Percentiles rank a stretch among this genome's conserved stretches.
phyloP scores from a whole-genome alignment of 345 rosid species.

The Luvunga scandens region DNA sequence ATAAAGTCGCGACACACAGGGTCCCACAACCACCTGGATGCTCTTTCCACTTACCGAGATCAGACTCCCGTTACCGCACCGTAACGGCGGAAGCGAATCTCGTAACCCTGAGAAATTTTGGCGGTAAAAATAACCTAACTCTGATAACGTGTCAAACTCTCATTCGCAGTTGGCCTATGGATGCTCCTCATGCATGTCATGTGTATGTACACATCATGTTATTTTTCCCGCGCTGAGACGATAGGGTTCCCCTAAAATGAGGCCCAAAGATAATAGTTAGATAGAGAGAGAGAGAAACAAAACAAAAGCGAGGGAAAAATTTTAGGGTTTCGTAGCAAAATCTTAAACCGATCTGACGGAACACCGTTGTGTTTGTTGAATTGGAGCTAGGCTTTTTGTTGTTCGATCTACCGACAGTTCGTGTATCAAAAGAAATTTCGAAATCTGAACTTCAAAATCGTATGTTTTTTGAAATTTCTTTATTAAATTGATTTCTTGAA shows the following conservation, averaged over 20 bases:
- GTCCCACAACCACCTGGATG: not conserved
- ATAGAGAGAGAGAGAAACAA: constrained; percentile 18
- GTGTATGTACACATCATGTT: constrained; percentile 5
- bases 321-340: constrained; percentile 6
- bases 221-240: constrained; percentile 49
- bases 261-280: constrained; percentile 9
- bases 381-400: not conserved
- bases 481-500: not conserved
- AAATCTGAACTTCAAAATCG: not conserved
- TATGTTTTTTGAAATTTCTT: not conserved
- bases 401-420: not conserved
- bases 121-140: constrained; percentile 35
- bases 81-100: constrained; percentile 24
- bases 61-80: constrained; percentile 19
- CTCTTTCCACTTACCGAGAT: not conserved
- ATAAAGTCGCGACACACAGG: not conserved
- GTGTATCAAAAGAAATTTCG: not conserved
- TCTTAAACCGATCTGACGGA: not conserved
- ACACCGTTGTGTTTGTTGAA: not conserved
- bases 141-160: constrained; percentile 8
- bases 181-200: not conserved
- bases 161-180: constrained; percentile 12
- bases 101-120: constrained; percentile 34
- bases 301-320: constrained; percentile 8
- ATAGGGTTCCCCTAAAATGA: constrained; percentile 21